phyloP scores from a whole-genome alignment of 345 rosid species.

The Rubroshorea leprosula region DNA sequence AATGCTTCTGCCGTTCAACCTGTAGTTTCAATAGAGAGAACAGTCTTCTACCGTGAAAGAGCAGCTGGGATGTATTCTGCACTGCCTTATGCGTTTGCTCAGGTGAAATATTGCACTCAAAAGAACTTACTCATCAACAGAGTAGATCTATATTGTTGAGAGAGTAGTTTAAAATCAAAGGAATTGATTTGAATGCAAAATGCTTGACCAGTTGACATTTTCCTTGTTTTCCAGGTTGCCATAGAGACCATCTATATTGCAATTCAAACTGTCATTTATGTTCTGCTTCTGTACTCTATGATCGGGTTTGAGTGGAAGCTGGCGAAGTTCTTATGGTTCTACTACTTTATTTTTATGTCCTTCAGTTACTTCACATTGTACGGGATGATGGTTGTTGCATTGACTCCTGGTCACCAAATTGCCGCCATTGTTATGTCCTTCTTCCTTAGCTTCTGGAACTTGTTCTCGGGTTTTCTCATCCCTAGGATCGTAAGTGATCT shows the following conservation, averaged over 20 bases:
- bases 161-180: no score
- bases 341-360: slow-evolving; percentile 50
- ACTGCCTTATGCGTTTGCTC: slow-evolving; percentile 73
- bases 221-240: slow-evolving; percentile 44
- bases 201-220: neutral
- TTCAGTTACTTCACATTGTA: slow-evolving; percentile 67
- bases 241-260: slow-evolving; percentile 54
- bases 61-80: slow-evolving; percentile 91
- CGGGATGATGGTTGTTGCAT: slow-evolving; percentile 75
- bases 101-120: slow-evolving; percentile 25
- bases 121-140: no score
- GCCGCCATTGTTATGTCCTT: slow-evolving; percentile 70
- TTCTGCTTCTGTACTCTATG: slow-evolving; percentile 62
- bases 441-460: slow-evolving; percentile 83
- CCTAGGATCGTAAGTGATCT: slow-evolving; percentile 48
- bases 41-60: slow-evolving; percentile 77
- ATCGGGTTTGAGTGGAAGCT: slow-evolving; percentile 63
- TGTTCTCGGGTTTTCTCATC: slow-evolving; percentile 75
- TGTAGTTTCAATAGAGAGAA: slow-evolving; percentile 60
- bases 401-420: slow-evolving; percentile 67
- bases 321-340: slow-evolving; percentile 50
- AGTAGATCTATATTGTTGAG: no score
- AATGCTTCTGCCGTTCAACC: slow-evolving; percentile 61
- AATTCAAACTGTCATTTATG: slow-evolving; percentile 45
- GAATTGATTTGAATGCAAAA: neutral